Evolutionary conservation across 176 grass and related monocot species (phyloP).

Genomic region (Musa acuminata): DNA sequence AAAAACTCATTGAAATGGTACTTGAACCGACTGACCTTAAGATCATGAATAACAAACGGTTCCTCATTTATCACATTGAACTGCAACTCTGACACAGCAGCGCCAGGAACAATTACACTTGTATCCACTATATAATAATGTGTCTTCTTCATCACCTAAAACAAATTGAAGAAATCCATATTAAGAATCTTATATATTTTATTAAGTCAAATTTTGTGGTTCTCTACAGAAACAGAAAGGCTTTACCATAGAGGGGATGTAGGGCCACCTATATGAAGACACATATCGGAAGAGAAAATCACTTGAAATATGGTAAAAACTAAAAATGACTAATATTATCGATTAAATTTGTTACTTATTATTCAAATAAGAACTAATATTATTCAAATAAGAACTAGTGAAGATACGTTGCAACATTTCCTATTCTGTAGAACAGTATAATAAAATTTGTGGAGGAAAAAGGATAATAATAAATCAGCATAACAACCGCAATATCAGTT

Average conservation of each 20-base stretch:
- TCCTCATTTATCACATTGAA: constrained; percentile 94
- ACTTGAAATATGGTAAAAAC: not conserved
- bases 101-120: constrained; percentile 80
- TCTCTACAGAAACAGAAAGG: not conserved
- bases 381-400: not conserved
- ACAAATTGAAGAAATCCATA: not conserved
- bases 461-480: not conserved
- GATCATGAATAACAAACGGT: constrained; percentile 67
- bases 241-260: not conserved
- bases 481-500: not conserved
- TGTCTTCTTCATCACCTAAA: constrained; percentile 96
- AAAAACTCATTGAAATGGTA: not conserved
- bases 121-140: constrained; percentile 98
- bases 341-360: not conserved
- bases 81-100: constrained; percentile 68
- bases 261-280: not conserved
- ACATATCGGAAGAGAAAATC: not conserved
- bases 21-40: constrained; percentile 44
- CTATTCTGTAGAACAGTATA: not conserved
- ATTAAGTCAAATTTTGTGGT: not conserved
- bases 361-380: not conserved
- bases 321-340: not conserved
- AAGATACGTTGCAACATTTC: not conserved
- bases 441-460: not conserved
- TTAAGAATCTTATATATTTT: not conserved